These are phyloP conservation scores for Solanum chmielewskii DNA, from an alignment of 257 asterid species.

Conservation along the genomic window DNA sequence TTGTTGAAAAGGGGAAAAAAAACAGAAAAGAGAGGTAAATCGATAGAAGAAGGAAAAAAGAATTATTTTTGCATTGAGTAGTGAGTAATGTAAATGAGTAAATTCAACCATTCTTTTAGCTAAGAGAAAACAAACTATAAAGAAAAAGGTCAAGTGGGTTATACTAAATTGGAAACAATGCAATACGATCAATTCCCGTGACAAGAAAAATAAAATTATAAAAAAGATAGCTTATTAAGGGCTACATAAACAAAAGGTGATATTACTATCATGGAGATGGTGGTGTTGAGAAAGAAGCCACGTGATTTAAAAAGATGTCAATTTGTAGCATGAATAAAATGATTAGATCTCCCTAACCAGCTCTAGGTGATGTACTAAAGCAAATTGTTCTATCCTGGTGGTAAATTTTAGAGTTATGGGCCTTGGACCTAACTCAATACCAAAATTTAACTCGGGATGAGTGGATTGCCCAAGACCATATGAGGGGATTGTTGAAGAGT, in stretches of 20 bases:
- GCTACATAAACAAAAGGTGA: neutral
- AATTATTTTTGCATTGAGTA: neutral
- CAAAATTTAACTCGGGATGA: neutral
- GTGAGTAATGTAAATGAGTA: neutral
- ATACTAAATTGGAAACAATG: neutral
- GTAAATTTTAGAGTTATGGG: neutral
- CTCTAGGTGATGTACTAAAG: neutral
- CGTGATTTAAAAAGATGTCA: neutral
- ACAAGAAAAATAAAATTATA: neutral
- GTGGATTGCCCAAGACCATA: neutral
- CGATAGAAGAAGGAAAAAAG: neutral
- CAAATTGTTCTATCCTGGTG: neutral
- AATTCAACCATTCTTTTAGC: neutral
- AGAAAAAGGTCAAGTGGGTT: neutral
- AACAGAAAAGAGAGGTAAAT: neutral
- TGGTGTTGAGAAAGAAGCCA: neutral
- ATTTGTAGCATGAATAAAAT: neutral
- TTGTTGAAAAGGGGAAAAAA: neutral
- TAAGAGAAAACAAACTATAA: neutral
- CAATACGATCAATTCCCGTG: neutral
- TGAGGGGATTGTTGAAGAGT: neutral
- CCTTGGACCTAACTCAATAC: neutral
- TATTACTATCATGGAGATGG: neutral
- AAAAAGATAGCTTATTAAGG: neutral
- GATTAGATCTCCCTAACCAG: neutral